These are phyloP conservation scores for Boletales sp. DNA, from an alignment of 768 basidiomycete species.

Conservation along the genomic window DNA sequence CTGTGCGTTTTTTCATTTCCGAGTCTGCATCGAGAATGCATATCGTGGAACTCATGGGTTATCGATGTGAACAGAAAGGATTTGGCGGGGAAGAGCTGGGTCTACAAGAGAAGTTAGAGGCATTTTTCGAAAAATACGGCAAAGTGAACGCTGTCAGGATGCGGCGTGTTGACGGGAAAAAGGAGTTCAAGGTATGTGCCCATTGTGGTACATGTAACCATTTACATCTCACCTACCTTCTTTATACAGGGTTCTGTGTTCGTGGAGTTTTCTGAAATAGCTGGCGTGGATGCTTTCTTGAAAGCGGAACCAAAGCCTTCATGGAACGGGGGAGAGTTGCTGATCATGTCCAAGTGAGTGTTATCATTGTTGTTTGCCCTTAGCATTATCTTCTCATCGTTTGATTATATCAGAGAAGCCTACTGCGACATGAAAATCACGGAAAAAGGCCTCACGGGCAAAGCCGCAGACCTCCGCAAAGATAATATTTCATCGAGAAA, in stretches of 20 bases:
- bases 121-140: conserved; percentile 78
- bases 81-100: conserved; percentile 65
- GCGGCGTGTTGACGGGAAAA: conserved; percentile 73
- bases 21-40: not conserved
- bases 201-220: not conserved
- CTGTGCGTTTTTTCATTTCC: conserved; percentile 51
- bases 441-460: conserved; percentile 84
- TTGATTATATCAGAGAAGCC: conserved; percentile 49
- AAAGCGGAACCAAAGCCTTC: conserved; percentile 77
- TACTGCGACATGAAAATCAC: conserved; percentile 97
- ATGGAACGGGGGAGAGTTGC: conserved; percentile 71
- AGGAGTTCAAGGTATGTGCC: conserved; percentile 77
- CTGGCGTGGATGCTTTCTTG: conserved; percentile 70
- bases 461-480: conserved; percentile 57
- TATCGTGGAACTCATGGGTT: not conserved
- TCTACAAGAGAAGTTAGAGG: conserved; percentile 71
- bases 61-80: conserved; percentile 63
- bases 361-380: not conserved
- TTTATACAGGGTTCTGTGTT: conserved; percentile 83
- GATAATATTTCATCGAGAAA: conserved; percentile 47
- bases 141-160: conserved; percentile 79
- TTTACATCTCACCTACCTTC: not conserved
- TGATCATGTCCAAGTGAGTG: conserved; percentile 84
- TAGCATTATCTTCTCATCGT: not conserved
- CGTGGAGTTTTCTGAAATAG: conserved; percentile 75